Percentiles rank a stretch among this genome's conserved stretches.
Conservation (phyloP, 2,329 filamentous ascomycete species). For the Parafenestella ontariensis region DNA sequence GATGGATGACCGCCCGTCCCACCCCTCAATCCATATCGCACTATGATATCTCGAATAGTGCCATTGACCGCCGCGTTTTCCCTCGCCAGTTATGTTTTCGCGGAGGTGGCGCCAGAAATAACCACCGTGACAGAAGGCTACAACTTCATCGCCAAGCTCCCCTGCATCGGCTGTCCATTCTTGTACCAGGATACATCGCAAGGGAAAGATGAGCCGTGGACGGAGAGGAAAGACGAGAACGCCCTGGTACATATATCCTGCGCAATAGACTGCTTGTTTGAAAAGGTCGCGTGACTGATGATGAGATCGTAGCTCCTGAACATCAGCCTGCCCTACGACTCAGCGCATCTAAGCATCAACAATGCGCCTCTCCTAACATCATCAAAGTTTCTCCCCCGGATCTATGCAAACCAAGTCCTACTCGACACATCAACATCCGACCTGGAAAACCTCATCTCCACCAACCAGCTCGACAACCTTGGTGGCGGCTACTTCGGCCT, state of each 20-base stretch:
- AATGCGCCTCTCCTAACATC: constrained; percentile 26
- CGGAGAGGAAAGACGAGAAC: constrained; percentile 32
- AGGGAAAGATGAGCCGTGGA: constrained; percentile 34
- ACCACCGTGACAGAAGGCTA: constrained; percentile 40
- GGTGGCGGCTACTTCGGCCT: constrained; percentile 36
- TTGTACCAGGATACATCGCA: constrained; percentile 39
- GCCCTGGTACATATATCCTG: constrained; percentile 27
- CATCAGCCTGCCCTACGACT: constrained; percentile 38
- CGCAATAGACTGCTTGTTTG: neutral
- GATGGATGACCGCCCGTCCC: neutral
- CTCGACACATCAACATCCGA: constrained; percentile 24
- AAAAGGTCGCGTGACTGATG: neutral
- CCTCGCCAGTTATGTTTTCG: constrained; percentile 7
- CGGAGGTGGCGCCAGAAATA: constrained; percentile 38
- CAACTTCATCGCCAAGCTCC: constrained; percentile 42
- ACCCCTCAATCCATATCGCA: neutral
- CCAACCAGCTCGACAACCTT: constrained; percentile 29
- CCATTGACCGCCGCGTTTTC: constrained; percentile 7
- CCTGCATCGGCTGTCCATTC: constrained; percentile 43
- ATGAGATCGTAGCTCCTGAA: constrained; percentile 37
- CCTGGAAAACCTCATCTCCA: constrained; percentile 22
- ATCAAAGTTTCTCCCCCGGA: constrained; percentile 26
- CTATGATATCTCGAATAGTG: constrained; percentile 24
- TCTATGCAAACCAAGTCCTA: constrained; percentile 41
- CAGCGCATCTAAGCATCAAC: constrained; percentile 35